Evolutionary conservation across 2,329 filamentous ascomycete genomes (phyloP).

Genomic region (Botrytis tulipae): DNA sequence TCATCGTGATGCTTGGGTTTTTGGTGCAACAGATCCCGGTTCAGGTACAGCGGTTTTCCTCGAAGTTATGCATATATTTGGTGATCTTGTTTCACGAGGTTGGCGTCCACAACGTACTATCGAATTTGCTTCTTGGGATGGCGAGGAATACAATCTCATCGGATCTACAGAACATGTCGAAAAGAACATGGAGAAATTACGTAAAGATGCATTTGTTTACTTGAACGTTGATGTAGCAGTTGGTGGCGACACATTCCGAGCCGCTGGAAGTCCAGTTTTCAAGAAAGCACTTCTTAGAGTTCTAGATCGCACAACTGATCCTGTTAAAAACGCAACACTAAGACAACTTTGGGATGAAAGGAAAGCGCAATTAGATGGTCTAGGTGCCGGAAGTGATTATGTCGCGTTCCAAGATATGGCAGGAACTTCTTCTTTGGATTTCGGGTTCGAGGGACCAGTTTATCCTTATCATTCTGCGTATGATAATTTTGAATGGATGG

Average conservation of each 20-base stretch:
- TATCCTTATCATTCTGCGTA: constrained; percentile 82
- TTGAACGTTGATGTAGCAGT: constrained; percentile 88
- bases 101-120: constrained; percentile 95
- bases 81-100: constrained; percentile 69
- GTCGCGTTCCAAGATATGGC: constrained; percentile 89
- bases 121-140: constrained; percentile 97
- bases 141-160: constrained; percentile 85
- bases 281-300: constrained; percentile 68
- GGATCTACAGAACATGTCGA: constrained; percentile 96
- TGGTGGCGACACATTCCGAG: constrained; percentile 70
- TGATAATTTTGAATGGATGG: constrained; percentile 87
- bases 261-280: constrained; percentile 78
- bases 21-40: constrained; percentile 82
- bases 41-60: constrained; percentile 89
- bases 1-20: constrained; percentile 89
- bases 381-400: constrained; percentile 78
- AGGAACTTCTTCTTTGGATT: constrained; percentile 82
- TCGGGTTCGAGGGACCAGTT: constrained; percentile 66
- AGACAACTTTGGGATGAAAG: constrained; percentile 72
- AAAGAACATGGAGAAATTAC: constrained; percentile 70
- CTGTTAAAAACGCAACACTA: constrained; percentile 67
- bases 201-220: constrained; percentile 77
- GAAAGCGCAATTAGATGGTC: constrained; percentile 59
- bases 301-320: constrained; percentile 72
- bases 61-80: constrained; percentile 82